Evolutionary conservation across 106 monocot species (phyloP).

Genomic region (Dendrobium officinale): DNA sequence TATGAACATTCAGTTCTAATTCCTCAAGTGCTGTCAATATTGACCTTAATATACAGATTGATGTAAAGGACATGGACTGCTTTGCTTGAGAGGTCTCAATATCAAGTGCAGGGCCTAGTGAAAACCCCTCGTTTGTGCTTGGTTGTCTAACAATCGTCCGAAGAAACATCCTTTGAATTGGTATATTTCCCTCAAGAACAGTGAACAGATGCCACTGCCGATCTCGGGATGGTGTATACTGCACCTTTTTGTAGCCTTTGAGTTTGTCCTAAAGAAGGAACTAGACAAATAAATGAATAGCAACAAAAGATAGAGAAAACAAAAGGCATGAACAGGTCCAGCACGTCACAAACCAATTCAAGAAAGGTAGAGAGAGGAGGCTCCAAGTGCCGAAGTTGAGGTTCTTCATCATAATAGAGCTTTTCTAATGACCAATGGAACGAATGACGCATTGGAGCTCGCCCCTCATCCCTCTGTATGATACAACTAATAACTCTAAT

Average conservation of each 20-base stretch:
- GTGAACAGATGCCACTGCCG: slow-evolving; percentile 97
- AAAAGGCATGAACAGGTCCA: background rate
- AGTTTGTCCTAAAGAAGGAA: slow-evolving; percentile 59
- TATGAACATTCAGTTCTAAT: slow-evolving; percentile 82
- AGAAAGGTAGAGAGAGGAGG: slow-evolving; percentile 98
- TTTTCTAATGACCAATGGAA: slow-evolving; percentile 83
- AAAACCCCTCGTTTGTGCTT: slow-evolving; percentile 39
- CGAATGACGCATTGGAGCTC: slow-evolving; percentile 94
- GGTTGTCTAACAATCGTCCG: slow-evolving; percentile 88
- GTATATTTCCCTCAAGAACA: slow-evolving; percentile 48
- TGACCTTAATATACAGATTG: slow-evolving; percentile 72
- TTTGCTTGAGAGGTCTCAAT: slow-evolving; percentile 32
- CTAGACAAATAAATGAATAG: background rate
- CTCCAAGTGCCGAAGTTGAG: slow-evolving; percentile 92
- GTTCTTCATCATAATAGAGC: slow-evolving; percentile 76
- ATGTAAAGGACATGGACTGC: slow-evolving; percentile 52
- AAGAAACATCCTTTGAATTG: slow-evolving; percentile 86
- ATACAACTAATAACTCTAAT: slow-evolving; percentile 79
- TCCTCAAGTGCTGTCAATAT: slow-evolving; percentile 80
- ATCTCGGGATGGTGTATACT: slow-evolving; percentile 92
- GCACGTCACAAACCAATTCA: slow-evolving; percentile 60
- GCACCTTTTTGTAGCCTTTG: slow-evolving; percentile 72
- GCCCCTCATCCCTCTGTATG: slow-evolving; percentile 97
- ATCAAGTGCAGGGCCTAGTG: slow-evolving; percentile 27
- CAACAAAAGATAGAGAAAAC: background rate